Evolutionary conservation across 1,139 yeast genomes (phyloP).

Genomic region (Chernovozyma sophiae-reginae): DNA sequence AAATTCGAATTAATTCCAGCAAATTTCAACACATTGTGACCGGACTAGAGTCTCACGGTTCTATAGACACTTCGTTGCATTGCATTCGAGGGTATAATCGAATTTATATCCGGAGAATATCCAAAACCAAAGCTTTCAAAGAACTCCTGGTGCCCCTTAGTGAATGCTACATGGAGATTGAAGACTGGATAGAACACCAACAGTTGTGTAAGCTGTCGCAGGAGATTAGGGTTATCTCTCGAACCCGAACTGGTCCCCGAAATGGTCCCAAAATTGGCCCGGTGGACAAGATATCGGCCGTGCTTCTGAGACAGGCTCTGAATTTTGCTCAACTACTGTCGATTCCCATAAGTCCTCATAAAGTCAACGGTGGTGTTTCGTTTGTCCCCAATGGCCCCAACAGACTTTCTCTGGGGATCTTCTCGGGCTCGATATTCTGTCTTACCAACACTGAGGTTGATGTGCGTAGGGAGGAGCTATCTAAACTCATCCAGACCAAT

Average conservation of each 20-base stretch:
- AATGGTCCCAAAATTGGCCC: too few species aligned
- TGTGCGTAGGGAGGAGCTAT: constrained; percentile 31
- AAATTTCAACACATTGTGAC: constrained; percentile 33
- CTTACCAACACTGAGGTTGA: constrained; percentile 36
- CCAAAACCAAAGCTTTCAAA: constrained; percentile 11
- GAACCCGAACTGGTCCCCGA: constrained; percentile 7
- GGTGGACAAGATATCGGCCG: neutral
- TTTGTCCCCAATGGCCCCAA: too few species aligned
- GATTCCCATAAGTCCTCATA: too few species aligned
- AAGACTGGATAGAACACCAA: constrained; percentile 41
- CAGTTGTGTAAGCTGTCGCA: constrained; percentile 13
- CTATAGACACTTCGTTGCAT: too few species aligned
- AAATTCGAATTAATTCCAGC: constrained; percentile 15
- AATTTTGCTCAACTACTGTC: constrained; percentile 2
- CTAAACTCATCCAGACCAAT: constrained; percentile 33
- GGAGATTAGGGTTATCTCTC: constrained; percentile 5
- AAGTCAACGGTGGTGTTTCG: too few species aligned
- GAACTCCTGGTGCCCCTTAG: constrained; percentile 15
- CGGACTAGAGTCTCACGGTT: constrained; percentile 47
- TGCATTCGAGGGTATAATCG: constrained; percentile 61
- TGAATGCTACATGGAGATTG: constrained; percentile 31
- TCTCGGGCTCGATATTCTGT: constrained; percentile 29
- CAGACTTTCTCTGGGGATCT: too few species aligned
- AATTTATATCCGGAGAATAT: constrained; percentile 30
- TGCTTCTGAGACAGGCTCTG: constrained; percentile 2